Evolutionary conservation across 371 early-diverging fungal species (phyloP).

Genomic region (Actinomortierella wolfii): DNA sequence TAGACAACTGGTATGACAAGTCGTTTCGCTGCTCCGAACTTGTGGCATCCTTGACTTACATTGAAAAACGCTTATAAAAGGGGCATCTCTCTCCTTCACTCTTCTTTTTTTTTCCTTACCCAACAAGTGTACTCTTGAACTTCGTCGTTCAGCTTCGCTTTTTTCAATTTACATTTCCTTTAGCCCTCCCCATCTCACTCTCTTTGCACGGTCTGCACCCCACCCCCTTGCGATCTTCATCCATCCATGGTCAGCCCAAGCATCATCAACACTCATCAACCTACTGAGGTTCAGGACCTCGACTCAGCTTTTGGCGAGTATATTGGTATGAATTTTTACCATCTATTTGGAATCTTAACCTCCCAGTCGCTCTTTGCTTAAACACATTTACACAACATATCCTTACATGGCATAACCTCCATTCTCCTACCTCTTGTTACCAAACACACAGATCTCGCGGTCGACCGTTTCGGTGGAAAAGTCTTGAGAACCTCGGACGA

Average conservation of each 20-base stretch:
- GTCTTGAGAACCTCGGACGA: slow-evolving; percentile 81
- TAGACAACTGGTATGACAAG: too few species aligned
- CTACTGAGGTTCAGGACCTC: slow-evolving; percentile 10
- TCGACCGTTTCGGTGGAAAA: slow-evolving; percentile 63
- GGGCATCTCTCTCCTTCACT: neutral
- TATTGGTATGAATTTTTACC: slow-evolving; percentile 14
- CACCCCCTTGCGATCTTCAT: slow-evolving; percentile 19
- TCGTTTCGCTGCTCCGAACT: too few species aligned
- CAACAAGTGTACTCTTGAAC: neutral
- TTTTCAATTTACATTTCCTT: neutral
- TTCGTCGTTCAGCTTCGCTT: neutral
- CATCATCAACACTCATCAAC: slow-evolving; percentile 12
- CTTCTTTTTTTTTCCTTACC: neutral
- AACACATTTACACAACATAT: too few species aligned
- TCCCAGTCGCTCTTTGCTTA: too few species aligned
- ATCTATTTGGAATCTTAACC: too few species aligned
- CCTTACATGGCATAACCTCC: too few species aligned
- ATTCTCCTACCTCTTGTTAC: too few species aligned
- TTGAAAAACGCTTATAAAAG: too few species aligned
- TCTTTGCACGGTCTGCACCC: slow-evolving; percentile 43
- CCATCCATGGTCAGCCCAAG: slow-evolving; percentile 27
- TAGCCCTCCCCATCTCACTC: slow-evolving; percentile 6
- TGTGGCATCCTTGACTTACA: too few species aligned
- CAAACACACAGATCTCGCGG: slow-evolving; percentile 85
- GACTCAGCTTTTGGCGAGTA: slow-evolving; percentile 21